Evolutionary conservation across 2,329 filamentous ascomycete species (phyloP).

Genomic region (Sclerotinia sclerotiorum): DNA sequence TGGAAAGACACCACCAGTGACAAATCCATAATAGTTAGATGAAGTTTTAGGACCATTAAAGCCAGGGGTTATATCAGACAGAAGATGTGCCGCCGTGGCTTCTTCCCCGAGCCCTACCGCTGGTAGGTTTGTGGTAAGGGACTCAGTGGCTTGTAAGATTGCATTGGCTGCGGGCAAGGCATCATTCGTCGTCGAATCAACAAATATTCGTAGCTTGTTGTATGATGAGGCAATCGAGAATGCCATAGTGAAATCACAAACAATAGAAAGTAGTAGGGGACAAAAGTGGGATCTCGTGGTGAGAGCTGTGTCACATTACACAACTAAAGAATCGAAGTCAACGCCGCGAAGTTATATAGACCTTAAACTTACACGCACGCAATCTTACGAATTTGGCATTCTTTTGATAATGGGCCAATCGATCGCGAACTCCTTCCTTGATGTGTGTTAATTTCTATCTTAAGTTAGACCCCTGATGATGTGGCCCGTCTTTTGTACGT

Average conservation of each 20-base stretch:
- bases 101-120: slow-evolving; percentile 46
- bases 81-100: slow-evolving; percentile 46
- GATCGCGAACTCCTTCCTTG: slow-evolving; percentile 18
- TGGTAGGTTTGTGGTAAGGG: slow-evolving; percentile 43
- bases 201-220: slow-evolving; percentile 28
- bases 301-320: background rate
- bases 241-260: slow-evolving; percentile 15
- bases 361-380: background rate
- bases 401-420: background rate
- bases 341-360: background rate
- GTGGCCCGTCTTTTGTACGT: background rate
- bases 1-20: slow-evolving; percentile 78
- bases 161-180: slow-evolving; percentile 34
- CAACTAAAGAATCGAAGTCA: background rate
- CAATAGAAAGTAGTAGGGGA: background rate
- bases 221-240: slow-evolving; percentile 36
- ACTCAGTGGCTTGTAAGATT: slow-evolving; percentile 16
- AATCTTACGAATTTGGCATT: background rate
- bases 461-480: background rate
- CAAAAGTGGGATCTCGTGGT: background rate
- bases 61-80: slow-evolving; percentile 46
- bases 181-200: slow-evolving; percentile 31
- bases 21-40: slow-evolving; percentile 75
- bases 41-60: slow-evolving; percentile 40
- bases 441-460: background rate